Percentiles rank a stretch among this genome's conserved stretches.
Conservation (phyloP, 2,329 filamentous ascomycete species). For the Helicocarpus griseus region DNA sequence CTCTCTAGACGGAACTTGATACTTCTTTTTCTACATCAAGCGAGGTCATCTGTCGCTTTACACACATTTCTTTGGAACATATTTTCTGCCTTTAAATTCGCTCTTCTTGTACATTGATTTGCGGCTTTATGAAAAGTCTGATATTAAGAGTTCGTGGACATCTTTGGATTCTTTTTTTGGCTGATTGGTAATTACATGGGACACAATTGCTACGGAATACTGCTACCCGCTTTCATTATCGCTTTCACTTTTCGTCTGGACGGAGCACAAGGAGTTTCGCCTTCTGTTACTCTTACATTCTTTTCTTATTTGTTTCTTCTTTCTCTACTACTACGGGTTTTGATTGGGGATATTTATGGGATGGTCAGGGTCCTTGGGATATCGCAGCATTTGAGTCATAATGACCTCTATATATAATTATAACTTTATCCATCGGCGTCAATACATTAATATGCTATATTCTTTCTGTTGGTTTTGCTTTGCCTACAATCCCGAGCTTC, state of each 20-base stretch:
- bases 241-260: neutral
- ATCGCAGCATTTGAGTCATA: neutral
- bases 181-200: neutral
- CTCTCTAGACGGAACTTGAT: too few relatives aligned
- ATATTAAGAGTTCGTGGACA: neutral
- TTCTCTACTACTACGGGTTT: neutral
- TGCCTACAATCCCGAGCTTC: neutral
- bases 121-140: neutral
- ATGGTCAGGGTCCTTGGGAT: neutral
- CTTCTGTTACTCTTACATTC: neutral
- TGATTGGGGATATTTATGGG: neutral
- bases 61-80: neutral
- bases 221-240: neutral
- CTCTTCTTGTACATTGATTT: neutral
- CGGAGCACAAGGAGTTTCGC: neutral
- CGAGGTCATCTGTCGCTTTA: neutral
- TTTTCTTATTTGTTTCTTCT: neutral
- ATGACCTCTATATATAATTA: neutral
- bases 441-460: slow-evolving; percentile 1
- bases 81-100: neutral
- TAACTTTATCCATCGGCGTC: neutral
- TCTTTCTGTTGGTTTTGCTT: neutral
- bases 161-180: too few relatives aligned
- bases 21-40: too few relatives aligned
- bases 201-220: neutral